Base-by-base conservation (phyloP, 2,329 filamentous ascomycete species). In the Arthrobotrys musiformis region DNA sequence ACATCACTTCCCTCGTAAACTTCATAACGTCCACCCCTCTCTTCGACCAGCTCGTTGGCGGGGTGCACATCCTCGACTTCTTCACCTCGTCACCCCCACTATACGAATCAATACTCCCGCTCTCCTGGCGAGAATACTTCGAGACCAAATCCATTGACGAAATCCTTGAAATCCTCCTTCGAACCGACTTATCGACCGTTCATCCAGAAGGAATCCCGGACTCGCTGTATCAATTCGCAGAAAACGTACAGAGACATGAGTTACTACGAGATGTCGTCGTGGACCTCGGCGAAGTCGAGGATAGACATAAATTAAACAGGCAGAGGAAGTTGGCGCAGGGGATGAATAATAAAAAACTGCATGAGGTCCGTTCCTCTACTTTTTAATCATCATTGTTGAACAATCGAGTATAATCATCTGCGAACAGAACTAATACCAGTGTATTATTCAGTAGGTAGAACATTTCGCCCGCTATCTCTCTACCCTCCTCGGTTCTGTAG, bases 31-130 rank as follows among this genome's bases (percentile, higher is more conserved):
- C 90, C 4, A 90, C 89, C 1, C 88, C 90, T 66, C 86, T 93
- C 0, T 93, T 97, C 80, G 91, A 93, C 79, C 93, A 92, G 26
- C 87, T 99, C n/a, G 97, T 93, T 82, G 95, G 95, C 66, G 94
- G 94, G n/a, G 92, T 98, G 0, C 95, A 99, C 82, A 94, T 99
- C 79, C 87, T 98, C 70, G 95, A 99, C 83, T 98, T 99, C 84
- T 93, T 97, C 85, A 97, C 93, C 1, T 89, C 89, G 46, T 89
- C 93, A 56, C 92, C 93, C 4, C 79, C 79, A 26, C 87, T 97
- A 0, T 99, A 97, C 83, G 89, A 91, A 63, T 86, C 88, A 0
- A 88, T 94, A 0, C 84, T 99, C 0, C 92, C 93, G 0, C 83
- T 87, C 76, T 90, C 93, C 83, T 99, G 95, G 95, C 89, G 92